Evolutionary conservation across 2,329 filamentous ascomycete genomes (phyloP).

Genomic region (Pseudogymnoascus sp.): DNA sequence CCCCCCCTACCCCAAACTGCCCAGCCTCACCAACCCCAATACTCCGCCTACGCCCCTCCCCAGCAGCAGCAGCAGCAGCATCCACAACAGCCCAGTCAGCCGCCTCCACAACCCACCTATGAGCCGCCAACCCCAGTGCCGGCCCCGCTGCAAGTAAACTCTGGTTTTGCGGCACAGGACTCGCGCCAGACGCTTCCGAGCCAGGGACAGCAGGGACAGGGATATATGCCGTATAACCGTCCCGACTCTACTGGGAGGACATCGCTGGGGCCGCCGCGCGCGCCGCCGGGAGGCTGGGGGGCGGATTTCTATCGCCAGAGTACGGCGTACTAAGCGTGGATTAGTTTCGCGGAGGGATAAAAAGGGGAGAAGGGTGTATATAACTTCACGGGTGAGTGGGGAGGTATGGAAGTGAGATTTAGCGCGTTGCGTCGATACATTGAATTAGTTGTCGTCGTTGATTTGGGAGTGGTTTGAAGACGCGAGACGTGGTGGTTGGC

Average conservation of each 20-base stretch:
- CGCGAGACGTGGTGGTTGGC: background rate
- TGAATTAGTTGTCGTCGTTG: background rate
- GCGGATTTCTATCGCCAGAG: conserved; percentile 51
- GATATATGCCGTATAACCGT: conserved; percentile 51
- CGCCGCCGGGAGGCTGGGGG: conserved; percentile 33
- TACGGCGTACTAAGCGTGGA: conserved; percentile 26
- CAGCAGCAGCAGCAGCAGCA: conserved; percentile 19
- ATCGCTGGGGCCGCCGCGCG: conserved; percentile 37
- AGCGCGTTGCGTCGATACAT: background rate
- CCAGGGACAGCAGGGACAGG: conserved; percentile 36
- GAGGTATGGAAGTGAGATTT: background rate
- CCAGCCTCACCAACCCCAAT: conserved; percentile 15
- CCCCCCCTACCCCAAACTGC: conserved; percentile 17
- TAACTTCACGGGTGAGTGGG: background rate
- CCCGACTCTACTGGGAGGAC: conserved; percentile 11
- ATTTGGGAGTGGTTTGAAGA: background rate
- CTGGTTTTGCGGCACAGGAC: conserved; percentile 36
- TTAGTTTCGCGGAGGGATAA: background rate
- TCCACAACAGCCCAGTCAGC: conserved; percentile 16
- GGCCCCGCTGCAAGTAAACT: conserved; percentile 19
- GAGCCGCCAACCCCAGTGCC: conserved; percentile 25
- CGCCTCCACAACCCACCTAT: conserved; percentile 18
- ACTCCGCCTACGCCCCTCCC: conserved; percentile 25
- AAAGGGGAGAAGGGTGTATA: background rate
- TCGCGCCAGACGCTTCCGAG: conserved; percentile 46